Evolutionary conservation across 768 basidiomycete species (phyloP).

Genomic region (Trametes coccinea): DNA sequence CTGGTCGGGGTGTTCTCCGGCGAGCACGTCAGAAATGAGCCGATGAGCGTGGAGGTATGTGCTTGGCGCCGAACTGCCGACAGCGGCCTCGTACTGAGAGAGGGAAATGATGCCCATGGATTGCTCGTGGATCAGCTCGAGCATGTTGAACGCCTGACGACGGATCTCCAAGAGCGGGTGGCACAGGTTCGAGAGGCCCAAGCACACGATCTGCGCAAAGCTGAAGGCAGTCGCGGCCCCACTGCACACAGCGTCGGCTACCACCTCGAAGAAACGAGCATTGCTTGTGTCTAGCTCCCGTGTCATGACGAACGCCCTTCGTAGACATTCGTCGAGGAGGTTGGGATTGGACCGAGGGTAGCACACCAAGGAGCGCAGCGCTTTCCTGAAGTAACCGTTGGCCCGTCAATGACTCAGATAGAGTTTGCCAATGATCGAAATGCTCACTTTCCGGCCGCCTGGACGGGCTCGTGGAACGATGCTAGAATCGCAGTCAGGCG

Average conservation of each 20-base stretch:
- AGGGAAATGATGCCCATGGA: conserved; percentile 66
- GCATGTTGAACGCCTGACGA: conserved; percentile 72
- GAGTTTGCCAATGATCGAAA: background rate
- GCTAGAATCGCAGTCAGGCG: conserved; percentile 70
- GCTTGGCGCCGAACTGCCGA: conserved; percentile 70
- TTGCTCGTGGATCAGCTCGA: conserved; percentile 72
- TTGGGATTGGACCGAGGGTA: conserved; percentile 53
- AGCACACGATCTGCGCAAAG: conserved; percentile 72
- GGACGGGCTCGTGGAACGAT: conserved; percentile 51
- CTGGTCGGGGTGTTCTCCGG: conserved; percentile 71
- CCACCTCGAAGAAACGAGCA: conserved; percentile 73
- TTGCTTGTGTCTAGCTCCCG: conserved; percentile 56
- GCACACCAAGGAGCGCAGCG: conserved; percentile 67
- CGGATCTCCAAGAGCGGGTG: conserved; percentile 67
- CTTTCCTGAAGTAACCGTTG: conserved; percentile 60
- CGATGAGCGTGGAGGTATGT: conserved; percentile 82
- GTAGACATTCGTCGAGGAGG: conserved; percentile 64
- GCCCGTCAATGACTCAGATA: conserved; percentile 12
- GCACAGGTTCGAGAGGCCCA: conserved; percentile 84
- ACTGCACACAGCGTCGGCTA: conserved; percentile 68
- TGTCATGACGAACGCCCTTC: conserved; percentile 64
- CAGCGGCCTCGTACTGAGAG: conserved; percentile 70
- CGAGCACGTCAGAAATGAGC: conserved; percentile 73
- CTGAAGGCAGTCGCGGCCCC: conserved; percentile 50
- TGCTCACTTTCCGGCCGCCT: conserved; percentile 66